Evolutionary conservation across 2,329 filamentous ascomycete species (phyloP).

Genomic region (Diaporthe eres): DNA sequence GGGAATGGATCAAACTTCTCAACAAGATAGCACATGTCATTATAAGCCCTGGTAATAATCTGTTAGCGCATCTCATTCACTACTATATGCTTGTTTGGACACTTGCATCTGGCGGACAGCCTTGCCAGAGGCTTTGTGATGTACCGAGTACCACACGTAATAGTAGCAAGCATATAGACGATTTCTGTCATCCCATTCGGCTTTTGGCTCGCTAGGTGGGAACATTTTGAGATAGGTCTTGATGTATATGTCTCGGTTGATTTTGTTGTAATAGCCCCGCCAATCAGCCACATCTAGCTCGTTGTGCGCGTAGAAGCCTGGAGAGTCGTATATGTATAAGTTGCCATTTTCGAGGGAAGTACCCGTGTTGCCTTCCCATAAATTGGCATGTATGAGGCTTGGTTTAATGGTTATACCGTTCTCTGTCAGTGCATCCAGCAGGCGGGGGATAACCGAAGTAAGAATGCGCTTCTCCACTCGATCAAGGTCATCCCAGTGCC

Average conservation of each 20-base stretch:
- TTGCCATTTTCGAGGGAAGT: not conserved
- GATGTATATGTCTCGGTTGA: not conserved
- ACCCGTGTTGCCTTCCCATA: not conserved
- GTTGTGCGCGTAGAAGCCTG: not conserved
- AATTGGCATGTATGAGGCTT: not conserved
- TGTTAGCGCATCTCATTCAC: not conserved
- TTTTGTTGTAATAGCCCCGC: not conserved
- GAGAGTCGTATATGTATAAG: not conserved
- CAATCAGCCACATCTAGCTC: not conserved
- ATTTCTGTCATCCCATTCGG: constrained; percentile 16
- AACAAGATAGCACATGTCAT: not conserved
- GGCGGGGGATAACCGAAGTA: not conserved
- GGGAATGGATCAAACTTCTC: not conserved
- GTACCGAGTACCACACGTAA: constrained; percentile 3
- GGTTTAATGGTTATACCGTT: not conserved
- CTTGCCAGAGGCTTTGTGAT: constrained; percentile 8
- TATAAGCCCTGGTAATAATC: not conserved
- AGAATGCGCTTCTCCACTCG: not conserved
- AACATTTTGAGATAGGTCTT: not conserved
- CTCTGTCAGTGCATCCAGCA: not conserved
- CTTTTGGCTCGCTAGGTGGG: constrained; percentile 8
- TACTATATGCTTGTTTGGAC: not conserved
- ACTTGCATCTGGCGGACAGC: constrained; percentile 21
- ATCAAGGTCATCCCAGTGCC: not conserved
- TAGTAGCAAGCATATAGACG: constrained; percentile 6